Conservation (phyloP, 805 yeast species). For the Barnettozyma salicaria region DNA sequence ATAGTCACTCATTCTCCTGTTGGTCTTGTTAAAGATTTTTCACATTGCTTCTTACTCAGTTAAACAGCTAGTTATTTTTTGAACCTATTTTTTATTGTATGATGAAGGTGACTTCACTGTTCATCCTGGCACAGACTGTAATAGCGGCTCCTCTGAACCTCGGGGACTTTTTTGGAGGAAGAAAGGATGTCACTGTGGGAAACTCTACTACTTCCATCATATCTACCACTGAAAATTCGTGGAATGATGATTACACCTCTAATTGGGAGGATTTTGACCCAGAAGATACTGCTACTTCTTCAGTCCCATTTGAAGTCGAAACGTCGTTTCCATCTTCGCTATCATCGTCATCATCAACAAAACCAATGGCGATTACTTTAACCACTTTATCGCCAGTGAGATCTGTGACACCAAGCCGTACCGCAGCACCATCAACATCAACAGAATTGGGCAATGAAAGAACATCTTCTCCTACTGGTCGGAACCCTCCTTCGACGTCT, state of each 20-base stretch:
- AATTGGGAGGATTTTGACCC: no score
- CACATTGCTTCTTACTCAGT: neutral
- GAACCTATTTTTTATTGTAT: no score
- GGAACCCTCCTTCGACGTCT: no score
- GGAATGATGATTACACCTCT: neutral
- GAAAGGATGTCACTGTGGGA: neutral
- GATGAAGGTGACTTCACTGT: constrained; percentile 5
- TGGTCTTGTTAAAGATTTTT: no score
- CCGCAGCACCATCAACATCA: neutral
- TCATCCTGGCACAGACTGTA: constrained; percentile 5
- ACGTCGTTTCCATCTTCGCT: no score
- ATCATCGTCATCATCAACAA: neutral
- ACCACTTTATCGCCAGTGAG: constrained; percentile 1
- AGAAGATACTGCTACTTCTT: no score
- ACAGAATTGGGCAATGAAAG: no score
- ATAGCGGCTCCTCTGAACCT: constrained; percentile 8
- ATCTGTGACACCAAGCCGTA: neutral
- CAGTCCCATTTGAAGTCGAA: no score
- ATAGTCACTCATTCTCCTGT: no score
- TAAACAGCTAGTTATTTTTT: no score
- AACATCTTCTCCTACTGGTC: no score
- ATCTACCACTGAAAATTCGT: neutral
- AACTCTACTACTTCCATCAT: neutral
- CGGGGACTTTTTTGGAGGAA: neutral
- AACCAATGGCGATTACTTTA: constrained; percentile 1